phyloP scores from a whole-genome alignment of 1,284 basidiomycete genomes.

The Ustilago cynodontis region DNA sequence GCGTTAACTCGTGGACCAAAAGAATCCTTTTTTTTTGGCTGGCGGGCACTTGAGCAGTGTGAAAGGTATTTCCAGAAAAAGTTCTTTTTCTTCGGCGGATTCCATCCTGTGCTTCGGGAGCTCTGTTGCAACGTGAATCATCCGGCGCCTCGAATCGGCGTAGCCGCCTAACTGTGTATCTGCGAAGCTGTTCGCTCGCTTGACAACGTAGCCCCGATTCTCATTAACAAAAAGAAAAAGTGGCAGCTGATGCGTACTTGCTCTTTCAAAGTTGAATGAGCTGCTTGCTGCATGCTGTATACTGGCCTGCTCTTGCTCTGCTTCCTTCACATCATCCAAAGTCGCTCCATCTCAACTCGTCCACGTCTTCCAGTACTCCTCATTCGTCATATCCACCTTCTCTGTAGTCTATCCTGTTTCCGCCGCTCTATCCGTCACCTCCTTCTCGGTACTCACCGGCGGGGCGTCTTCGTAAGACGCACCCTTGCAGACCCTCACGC shows the following conservation, averaged over 20 bases:
- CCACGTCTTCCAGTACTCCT: constrained; percentile 7
- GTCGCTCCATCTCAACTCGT: constrained; percentile 31
- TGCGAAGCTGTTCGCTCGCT: not conserved
- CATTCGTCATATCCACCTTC: constrained; percentile 37
- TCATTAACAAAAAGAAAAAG: not conserved
- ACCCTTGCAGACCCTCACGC: not conserved
- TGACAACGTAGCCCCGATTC: constrained; percentile 1
- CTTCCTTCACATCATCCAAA: constrained; percentile 1
- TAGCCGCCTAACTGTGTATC: too few species aligned
- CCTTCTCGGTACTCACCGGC: constrained; percentile 7
- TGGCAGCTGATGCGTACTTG: not conserved
- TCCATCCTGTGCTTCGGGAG: not conserved
- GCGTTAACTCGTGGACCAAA: not conserved
- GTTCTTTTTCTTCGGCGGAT: not conserved
- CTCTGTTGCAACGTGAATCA: not conserved
- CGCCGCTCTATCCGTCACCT: not conserved
- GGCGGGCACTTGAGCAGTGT: not conserved
- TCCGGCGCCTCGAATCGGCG: not conserved
- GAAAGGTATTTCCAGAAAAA: not conserved
- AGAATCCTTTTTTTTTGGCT: not conserved
- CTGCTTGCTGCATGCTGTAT: too few species aligned
- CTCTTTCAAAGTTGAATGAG: not conserved
- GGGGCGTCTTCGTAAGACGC: not conserved
- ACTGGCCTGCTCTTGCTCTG: too few species aligned
- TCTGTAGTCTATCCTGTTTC: constrained; percentile 12